Percentiles rank a stretch among this genome's conserved stretches.
Evolutionary conservation across 306 rosid genomes (phyloP).

Genomic region (Calophaca sinica): DNA sequence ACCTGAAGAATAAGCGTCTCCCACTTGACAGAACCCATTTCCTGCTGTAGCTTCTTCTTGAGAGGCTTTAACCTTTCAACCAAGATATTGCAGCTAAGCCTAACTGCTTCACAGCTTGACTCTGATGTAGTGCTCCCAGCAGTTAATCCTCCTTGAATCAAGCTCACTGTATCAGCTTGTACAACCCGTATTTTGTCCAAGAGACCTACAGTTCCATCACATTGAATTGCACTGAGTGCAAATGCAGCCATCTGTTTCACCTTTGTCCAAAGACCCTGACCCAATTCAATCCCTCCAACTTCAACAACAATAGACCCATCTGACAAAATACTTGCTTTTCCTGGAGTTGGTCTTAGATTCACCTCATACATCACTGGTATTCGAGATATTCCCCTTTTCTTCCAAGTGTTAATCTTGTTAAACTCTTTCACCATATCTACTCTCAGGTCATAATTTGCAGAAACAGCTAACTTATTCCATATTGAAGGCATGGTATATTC

Average conservation of each 20-base stretch:
- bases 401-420: constrained; percentile 72
- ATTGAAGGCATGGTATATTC: constrained; percentile 84
- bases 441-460: constrained; percentile 65
- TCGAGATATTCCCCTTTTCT: constrained; percentile 79
- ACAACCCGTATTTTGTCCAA: constrained; percentile 75
- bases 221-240: constrained; percentile 59
- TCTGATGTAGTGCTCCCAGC: constrained; percentile 92
- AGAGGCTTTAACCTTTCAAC: constrained; percentile 79
- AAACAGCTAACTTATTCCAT: constrained; percentile 70
- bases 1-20: constrained; percentile 75
- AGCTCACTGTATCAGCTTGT: constrained; percentile 73
- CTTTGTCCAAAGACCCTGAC: constrained; percentile 98
- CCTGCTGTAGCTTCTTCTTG: constrained; percentile 55
- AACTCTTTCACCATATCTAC: constrained; percentile 60
- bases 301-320: constrained; percentile 86
- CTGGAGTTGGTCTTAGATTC: constrained; percentile 61
- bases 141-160: constrained; percentile 88
- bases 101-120: constrained; percentile 84
- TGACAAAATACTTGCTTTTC: constrained; percentile 72
- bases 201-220: constrained; percentile 54
- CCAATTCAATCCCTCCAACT: constrained; percentile 93
- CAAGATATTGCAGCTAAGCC: constrained; percentile 72
- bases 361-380: constrained; percentile 60
- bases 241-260: constrained; percentile 83
- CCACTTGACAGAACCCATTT: constrained; percentile 73